Conservation (phyloP, 1,139 yeast genomes). For the Debaryomyces coudertii region DNA sequence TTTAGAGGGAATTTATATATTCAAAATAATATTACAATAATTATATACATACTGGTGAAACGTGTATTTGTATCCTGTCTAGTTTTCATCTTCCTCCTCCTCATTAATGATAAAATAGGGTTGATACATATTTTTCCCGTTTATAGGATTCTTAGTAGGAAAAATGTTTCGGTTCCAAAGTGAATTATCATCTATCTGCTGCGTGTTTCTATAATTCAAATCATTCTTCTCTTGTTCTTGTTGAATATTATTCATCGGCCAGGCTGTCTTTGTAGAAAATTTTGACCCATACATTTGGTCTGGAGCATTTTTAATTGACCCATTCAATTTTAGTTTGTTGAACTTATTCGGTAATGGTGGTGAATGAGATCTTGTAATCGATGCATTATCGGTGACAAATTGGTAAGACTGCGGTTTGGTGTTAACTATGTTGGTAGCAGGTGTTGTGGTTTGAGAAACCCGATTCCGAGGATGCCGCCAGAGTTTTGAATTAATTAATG, state of each 20-base stretch:
- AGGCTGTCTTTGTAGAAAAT: slow-evolving; percentile 2
- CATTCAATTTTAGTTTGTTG: slow-evolving; percentile 10
- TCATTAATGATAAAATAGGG: slow-evolving; percentile 20
- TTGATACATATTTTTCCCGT: slow-evolving; percentile 12
- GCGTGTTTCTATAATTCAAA: slow-evolving; percentile 9
- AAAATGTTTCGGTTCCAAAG: background rate
- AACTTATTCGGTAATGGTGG: slow-evolving; percentile 39
- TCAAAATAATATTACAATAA: background rate
- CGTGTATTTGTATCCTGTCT: background rate
- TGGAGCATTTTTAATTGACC: background rate
- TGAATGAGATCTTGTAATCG: slow-evolving; percentile 32
- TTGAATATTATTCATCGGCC: background rate
- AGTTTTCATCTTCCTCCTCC: slow-evolving; percentile 26
- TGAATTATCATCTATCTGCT: slow-evolving; percentile 12
- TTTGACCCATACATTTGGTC: background rate
- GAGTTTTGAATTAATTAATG: slow-evolving; percentile 12
- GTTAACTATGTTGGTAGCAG: slow-evolving; percentile 3
- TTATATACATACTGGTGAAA: slow-evolving; percentile 1
- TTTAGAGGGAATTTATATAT: background rate
- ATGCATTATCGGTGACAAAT: slow-evolving; percentile 11
- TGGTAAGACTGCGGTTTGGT: background rate
- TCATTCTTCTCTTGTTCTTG: background rate
- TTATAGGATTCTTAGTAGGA: background rate
- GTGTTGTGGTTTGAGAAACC: background rate
- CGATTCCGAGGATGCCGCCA: slow-evolving; percentile 14